These are phyloP conservation scores for Acorus gramineus DNA, from an alignment of 106 monocot species.

Conservation along the genomic window DNA sequence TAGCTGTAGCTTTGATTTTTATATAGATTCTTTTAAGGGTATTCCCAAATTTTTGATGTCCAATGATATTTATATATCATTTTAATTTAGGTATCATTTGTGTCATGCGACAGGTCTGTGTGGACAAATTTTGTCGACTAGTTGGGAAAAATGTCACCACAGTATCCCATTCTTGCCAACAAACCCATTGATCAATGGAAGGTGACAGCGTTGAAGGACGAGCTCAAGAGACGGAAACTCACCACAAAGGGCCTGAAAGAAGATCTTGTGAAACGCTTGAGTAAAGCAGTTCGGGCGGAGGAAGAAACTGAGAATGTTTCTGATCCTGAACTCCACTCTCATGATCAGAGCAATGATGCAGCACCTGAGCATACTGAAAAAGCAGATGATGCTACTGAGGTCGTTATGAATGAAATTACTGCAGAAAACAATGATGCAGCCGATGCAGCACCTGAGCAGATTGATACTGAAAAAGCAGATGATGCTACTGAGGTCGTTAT, in stretches of 20 bases:
- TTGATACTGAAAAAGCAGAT: constrained; percentile 6
- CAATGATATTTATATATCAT: too few species aligned
- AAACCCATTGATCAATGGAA: constrained; percentile 83
- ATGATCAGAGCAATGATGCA: constrained; percentile 2
- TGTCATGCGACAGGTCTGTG: too few species aligned
- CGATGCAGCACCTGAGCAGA: constrained; percentile 8
- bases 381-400: constrained; percentile 12
- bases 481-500: constrained; percentile 8
- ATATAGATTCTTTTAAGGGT: too few species aligned
- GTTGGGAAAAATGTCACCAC: constrained; percentile 26
- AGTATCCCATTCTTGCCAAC: constrained; percentile 58
- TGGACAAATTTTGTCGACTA: too few species aligned
- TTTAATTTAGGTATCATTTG: too few species aligned
- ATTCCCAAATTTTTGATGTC: too few species aligned
- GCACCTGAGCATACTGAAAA: background rate
- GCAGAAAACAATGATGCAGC: background rate
- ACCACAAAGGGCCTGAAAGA: constrained; percentile 70
- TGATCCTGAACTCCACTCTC: constrained; percentile 6
- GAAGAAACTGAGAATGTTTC: constrained; percentile 10
- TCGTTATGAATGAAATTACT: background rate
- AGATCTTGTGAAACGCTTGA: constrained; percentile 56
- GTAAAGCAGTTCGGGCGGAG: constrained; percentile 30
- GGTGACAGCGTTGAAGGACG: constrained; percentile 78
- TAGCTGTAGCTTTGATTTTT: too few species aligned
- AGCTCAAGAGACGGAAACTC: constrained; percentile 57